Conservation (phyloP, 2,329 filamentous ascomycete genomes). For the Talaromyces sp. region DNA sequence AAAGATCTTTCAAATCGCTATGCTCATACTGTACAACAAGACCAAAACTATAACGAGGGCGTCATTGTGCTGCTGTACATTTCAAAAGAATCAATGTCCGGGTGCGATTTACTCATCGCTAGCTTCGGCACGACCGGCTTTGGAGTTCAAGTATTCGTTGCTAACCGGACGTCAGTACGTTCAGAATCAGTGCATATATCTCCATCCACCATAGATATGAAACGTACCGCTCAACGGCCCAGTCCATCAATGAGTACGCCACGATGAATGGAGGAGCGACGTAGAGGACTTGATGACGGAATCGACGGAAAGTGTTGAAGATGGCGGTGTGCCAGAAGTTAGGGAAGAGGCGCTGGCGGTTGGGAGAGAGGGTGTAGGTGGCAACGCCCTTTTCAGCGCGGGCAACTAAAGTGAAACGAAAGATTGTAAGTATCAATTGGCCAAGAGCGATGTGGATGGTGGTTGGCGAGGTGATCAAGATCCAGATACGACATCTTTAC, state of each 20-base stretch:
- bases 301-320: conserved; percentile 94
- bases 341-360: conserved; percentile 85
- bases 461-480: neutral
- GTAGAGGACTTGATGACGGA: conserved; percentile 83
- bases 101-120: conserved; percentile 28
- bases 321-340: conserved; percentile 74
- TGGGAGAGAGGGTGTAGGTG: conserved; percentile 74
- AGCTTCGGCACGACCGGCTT: conserved; percentile 43
- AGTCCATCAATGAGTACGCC: conserved; percentile 81
- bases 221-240: conserved; percentile 80
- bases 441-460: neutral
- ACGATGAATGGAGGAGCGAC: conserved; percentile 73
- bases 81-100: neutral
- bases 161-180: conserved; percentile 26
- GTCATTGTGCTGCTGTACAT: conserved; percentile 10
- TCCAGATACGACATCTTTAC: neutral
- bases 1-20: conserved; percentile 5
- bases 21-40: conserved; percentile 15
- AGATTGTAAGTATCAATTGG: conserved; percentile 21
- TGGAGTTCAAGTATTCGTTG: conserved; percentile 52
- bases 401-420: conserved; percentile 28
- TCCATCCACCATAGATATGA: neutral
- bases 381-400: conserved; percentile 58
- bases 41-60: neutral
- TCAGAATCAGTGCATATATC: neutral